Conservation (phyloP, 306 rosid genomes). For the Prunus fruticosa region DNA sequence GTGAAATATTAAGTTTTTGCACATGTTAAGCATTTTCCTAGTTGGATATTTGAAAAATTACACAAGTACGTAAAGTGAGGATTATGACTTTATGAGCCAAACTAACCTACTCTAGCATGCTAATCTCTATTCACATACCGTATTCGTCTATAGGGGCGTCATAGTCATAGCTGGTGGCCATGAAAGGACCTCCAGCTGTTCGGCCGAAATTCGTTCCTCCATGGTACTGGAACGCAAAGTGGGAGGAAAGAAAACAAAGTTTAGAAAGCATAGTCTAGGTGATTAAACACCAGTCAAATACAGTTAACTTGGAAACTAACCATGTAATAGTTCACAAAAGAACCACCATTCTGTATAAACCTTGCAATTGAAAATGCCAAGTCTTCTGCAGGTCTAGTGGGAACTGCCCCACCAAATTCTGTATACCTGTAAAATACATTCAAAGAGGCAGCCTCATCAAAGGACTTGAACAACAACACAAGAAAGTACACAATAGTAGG, state of each 20-base stretch:
- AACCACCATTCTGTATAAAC: slow-evolving; percentile 83
- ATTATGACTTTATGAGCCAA: background rate
- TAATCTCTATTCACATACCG: slow-evolving; percentile 44
- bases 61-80: background rate
- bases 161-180: slow-evolving; percentile 88
- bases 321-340: slow-evolving; percentile 89
- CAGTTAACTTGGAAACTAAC: slow-evolving; percentile 25
- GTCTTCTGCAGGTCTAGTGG: slow-evolving; percentile 84
- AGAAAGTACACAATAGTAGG: background rate
- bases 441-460: slow-evolving; percentile 2
- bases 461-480: background rate
- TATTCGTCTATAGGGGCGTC: slow-evolving; percentile 93
- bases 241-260: slow-evolving; percentile 1
- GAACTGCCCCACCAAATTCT: slow-evolving; percentile 81
- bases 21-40: background rate
- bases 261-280: background rate
- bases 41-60: background rate
- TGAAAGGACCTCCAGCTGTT: slow-evolving; percentile 85
- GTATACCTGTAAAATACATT: slow-evolving; percentile 58
- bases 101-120: background rate
- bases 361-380: slow-evolving; percentile 79
- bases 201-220: slow-evolving; percentile 99
- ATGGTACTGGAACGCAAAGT: slow-evolving; percentile 58
- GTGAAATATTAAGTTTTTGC: background rate
- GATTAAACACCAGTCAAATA: background rate